Percentiles rank a stretch among this genome's conserved stretches.
Evolutionary conservation across 768 basidiomycete genomes (phyloP).

Genomic region (Mycena metata): DNA sequence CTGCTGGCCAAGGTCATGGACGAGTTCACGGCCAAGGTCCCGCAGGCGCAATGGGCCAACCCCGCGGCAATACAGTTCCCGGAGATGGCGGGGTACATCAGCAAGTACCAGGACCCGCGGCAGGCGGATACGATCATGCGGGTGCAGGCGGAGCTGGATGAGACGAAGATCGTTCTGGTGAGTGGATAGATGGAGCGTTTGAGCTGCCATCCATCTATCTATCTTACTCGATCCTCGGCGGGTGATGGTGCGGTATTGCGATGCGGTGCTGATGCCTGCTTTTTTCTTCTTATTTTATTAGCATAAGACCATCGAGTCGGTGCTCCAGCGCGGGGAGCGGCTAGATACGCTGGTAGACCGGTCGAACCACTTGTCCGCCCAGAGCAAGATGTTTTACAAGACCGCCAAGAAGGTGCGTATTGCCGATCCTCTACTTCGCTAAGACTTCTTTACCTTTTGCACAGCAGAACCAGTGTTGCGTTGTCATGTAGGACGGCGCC

Average conservation of each 20-base stretch:
- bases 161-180: conserved; percentile 98
- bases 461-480: conserved; percentile 96
- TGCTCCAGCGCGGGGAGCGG: conserved; percentile 96
- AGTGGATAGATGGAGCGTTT: conserved; percentile 44
- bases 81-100: conserved; percentile 79
- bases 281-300: conserved; percentile 51
- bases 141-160: conserved; percentile 97
- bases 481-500: conserved; percentile 72
- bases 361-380: conserved; percentile 87
- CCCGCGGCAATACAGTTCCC: conserved; percentile 82
- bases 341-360: conserved; percentile 96
- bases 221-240: neutral
- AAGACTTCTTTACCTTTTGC: conserved; percentile 7
- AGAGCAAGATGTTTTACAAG: conserved; percentile 99
- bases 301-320: conserved; percentile 99
- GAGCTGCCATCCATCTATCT: neutral
- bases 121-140: conserved; percentile 99
- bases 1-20: conserved; percentile 93
- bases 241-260: conserved; percentile 11
- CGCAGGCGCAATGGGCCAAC: conserved; percentile 75
- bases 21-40: conserved; percentile 88
- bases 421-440: neutral
- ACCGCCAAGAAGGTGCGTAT: conserved; percentile 94
- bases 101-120: conserved; percentile 96
- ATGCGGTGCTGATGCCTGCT: conserved; percentile 28